These are phyloP conservation scores for Coemansia furcata DNA, from an alignment of 192 early-diverging fungal species.

Conservation along the genomic window DNA sequence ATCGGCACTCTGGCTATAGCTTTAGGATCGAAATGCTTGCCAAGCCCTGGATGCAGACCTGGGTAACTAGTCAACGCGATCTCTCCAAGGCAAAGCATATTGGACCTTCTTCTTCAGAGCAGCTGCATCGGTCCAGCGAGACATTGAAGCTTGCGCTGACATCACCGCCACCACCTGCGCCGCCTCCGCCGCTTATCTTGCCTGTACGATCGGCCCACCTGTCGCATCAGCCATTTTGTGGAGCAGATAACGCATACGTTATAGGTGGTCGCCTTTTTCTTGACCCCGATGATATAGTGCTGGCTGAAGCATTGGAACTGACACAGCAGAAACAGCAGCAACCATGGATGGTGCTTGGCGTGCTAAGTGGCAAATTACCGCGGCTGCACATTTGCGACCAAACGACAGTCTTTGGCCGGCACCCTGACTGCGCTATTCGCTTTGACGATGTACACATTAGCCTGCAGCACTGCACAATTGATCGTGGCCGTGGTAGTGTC, in stretches of 20 bases:
- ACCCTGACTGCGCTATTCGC: conserved; percentile 19
- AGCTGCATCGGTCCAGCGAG: neutral
- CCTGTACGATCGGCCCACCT: conserved; percentile 34
- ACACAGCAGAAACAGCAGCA: neutral
- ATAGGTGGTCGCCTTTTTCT: conserved; percentile 20
- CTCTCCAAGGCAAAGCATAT: neutral
- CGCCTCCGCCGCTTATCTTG: conserved; percentile 32
- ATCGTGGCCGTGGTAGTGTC: neutral
- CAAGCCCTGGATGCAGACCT: conserved; percentile 43
- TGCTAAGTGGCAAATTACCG: conserved; percentile 20
- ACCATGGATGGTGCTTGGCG: conserved; percentile 25
- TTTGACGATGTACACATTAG: conserved; percentile 41
- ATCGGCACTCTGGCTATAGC: conserved; percentile 6
- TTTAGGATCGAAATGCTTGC: conserved; percentile 22
- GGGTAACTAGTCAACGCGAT: conserved; percentile 14
- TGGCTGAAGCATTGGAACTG: neutral
- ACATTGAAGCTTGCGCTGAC: neutral
- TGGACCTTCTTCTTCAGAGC: neutral
- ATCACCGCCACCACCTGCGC: neutral
- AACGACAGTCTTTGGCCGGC: conserved; percentile 24
- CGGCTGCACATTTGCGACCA: conserved; percentile 18
- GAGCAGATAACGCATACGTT: conserved; percentile 24
- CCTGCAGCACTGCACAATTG: conserved; percentile 30
- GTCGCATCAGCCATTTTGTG: conserved; percentile 25
- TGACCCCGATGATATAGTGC: conserved; percentile 13